Base-by-base conservation (phyloP, 345 rosid genomes). In the Firmiana major region DNA sequence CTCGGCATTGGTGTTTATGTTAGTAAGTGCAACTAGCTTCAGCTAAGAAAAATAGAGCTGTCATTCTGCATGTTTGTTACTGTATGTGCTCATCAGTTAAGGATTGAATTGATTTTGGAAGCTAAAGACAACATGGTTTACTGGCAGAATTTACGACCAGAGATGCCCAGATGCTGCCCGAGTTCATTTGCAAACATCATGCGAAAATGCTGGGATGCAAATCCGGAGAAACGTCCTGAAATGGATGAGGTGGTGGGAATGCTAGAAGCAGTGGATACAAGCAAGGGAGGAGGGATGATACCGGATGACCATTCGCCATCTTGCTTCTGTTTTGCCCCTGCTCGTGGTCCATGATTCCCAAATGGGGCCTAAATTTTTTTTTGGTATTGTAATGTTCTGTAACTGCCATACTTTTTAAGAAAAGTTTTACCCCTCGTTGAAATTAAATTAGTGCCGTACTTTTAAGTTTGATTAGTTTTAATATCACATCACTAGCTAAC, bases 211-310 rank as follows among this genome's bases (percentile, higher is more conserved):
- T 95, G 99, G 99, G 94, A 95, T 59, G 85, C 55, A 28, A 88
- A 90, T 74, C 82, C 94, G 0, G 88, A 88, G 75, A 95, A 87
- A 63, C 92, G 99, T 28, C 97, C 92, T 1, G 99, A 93, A 78
- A 95, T 95, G 99, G 84, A 81, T 0, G 89, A 91, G 36, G 99
- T 95, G 34, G 99, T 93, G 79, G 84, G 51, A 51, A 85, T 92
- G 93, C 78, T 95, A 69, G 96, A 95, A 87, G 91, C 84, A 4
- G 73, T 95, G 26, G 89, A 95, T 88, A 93, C 98, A 2, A 89
- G 85, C 85, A 95, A 88, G 84, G 98, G 98, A 36, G 98, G 98
- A 38, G 99, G 99, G 80, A 95, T 95, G 99, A 93, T 93, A 76
- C 93, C 97, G 0, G 98, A 93, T 5, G 97, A 86, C 85, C 90